Base-by-base conservation (phyloP, 768 basidiomycete genomes). In the Phylloporus arenicola region DNA sequence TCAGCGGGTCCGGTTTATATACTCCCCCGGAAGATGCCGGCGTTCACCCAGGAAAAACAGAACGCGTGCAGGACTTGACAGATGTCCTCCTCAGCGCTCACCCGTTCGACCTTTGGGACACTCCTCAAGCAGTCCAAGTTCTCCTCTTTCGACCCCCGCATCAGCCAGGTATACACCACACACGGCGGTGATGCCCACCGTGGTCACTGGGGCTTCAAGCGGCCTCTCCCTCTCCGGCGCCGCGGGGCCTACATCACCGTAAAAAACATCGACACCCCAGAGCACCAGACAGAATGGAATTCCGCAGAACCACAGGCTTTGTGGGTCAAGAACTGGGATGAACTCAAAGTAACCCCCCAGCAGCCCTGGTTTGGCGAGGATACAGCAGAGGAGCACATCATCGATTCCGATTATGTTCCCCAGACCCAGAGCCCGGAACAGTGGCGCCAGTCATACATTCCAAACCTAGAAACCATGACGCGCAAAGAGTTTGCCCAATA, bases 131-230 rank as follows among this genome's bases (percentile, higher is more conserved):
- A 83, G 40, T 92, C 92, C 30, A 86, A 85, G 55, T 92, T 93
- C 68, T 83, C 89, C 10, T 72, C 84, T 11, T 91, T 75, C 64
- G 86, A 91, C 70, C 87, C 86, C 0, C 60, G 65, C 41, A 88
- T 94, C 52, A 77, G 78, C 41, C 90, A 92, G 60, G 80, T 89
- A 17, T 93, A 92, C 68, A 78, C 82, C 14, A 72, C 89, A 0
- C 77, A 79, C 41, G 76, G 79, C 19, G 84, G 84, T 38, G 76
- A 88, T 62, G 81, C 83, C 12, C 75, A 84, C 57, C 80, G 89
- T 24, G 88, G 88, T 47, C 79, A 91, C 71, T 94, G 82, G 79
- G 91, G 91, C 20, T 72, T 93, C 54, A 94, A 94, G 68, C 84
- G 90, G 0, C 85, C 88, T 20, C 78, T 92, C 20, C 73, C 86